Conservation (phyloP, 805 yeast genomes). For the Candida piceae region DNA sequence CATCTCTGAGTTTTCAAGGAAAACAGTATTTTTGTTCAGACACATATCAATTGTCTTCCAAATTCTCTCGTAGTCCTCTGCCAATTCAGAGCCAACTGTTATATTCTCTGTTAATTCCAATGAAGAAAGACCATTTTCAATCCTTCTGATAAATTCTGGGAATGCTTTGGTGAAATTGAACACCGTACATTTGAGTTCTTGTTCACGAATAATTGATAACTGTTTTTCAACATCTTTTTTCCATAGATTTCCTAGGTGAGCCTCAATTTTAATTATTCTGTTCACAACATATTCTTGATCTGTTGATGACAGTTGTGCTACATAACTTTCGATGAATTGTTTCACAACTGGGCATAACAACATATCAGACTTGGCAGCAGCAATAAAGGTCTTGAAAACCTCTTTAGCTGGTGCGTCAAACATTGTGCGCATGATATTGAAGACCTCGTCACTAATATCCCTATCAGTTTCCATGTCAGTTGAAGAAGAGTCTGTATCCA, state of each 20-base stretch:
- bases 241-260: constrained; percentile 54
- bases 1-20: constrained; percentile 5
- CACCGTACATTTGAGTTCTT: constrained; percentile 25
- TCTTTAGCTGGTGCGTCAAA: constrained; percentile 20
- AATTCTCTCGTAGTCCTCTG: constrained; percentile 16
- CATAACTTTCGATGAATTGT: constrained; percentile 37
- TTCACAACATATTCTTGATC: constrained; percentile 61
- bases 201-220: constrained; percentile 34
- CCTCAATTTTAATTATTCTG: constrained; percentile 45
- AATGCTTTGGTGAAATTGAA: constrained; percentile 42
- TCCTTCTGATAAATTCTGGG: constrained; percentile 39
- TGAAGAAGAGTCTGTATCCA: not conserved
- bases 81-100: constrained; percentile 13
- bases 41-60: constrained; percentile 20
- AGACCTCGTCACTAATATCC: constrained; percentile 24
- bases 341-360: constrained; percentile 40
- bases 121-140: constrained; percentile 28
- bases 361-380: constrained; percentile 32
- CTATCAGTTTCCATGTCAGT: constrained; percentile 27
- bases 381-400: constrained; percentile 31
- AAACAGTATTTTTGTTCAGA: constrained; percentile 10
- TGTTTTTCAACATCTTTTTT: constrained; percentile 52
- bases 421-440: constrained; percentile 29
- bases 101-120: constrained; percentile 11
- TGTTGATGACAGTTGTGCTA: constrained; percentile 36